Percentiles rank a stretch among this genome's conserved stretches.
Evolutionary conservation across 164 flowering plant species (phyloP).

Genomic region (Taxillus chinensis): DNA sequence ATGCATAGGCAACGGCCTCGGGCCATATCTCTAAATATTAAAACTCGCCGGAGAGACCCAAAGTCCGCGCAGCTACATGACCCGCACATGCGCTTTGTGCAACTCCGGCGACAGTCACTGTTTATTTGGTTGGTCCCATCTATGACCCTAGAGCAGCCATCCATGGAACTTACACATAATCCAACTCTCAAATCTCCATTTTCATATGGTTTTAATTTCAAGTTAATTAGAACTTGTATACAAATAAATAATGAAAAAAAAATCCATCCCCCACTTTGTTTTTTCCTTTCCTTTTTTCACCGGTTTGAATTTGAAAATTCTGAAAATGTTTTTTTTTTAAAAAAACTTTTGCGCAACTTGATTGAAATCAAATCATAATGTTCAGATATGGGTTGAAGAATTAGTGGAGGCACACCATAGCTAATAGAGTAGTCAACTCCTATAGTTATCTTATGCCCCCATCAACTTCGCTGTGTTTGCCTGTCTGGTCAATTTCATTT

Average conservation of each 20-base stretch:
- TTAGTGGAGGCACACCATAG: not conserved
- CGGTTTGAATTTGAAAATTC: not conserved
- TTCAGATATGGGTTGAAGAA: not conserved
- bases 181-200: not conserved
- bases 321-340: not conserved
- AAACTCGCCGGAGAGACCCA: not conserved
- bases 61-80: constrained; percentile 1
- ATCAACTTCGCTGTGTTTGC: not conserved
- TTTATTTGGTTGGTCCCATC: not conserved
- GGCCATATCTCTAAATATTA: not conserved
- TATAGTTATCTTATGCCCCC: not conserved
- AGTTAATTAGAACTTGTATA: not conserved
- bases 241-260: too few relatives aligned
- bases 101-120: not conserved
- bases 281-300: not conserved
- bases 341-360: not conserved
- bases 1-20: not conserved
- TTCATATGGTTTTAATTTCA: not conserved
- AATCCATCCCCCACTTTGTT: not conserved
- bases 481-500: not conserved
- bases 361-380: not conserved
- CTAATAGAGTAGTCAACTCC: constrained; percentile 1
- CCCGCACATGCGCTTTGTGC: not conserved
- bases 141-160: not conserved
- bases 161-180: not conserved